Evolutionary conservation across 1,284 basidiomycete genomes (phyloP).

Genomic region (Boletus mariae): DNA sequence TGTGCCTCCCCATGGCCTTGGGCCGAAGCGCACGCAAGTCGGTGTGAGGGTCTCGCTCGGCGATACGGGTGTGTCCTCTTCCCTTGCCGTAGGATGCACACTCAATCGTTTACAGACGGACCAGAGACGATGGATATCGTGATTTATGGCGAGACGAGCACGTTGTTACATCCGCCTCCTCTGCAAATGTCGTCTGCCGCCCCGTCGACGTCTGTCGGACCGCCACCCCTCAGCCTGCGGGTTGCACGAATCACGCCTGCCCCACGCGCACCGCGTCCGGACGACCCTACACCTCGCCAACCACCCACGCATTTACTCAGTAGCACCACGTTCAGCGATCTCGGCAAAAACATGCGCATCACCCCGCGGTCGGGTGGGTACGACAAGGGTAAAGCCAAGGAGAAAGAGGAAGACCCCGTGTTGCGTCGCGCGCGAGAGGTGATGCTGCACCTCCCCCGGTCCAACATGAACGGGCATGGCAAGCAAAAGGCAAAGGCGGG

Average conservation of each 20-base stretch:
- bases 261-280: slow-evolving; percentile 54
- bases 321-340: slow-evolving; percentile 15
- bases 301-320: slow-evolving; percentile 42
- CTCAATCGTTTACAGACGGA: slow-evolving; percentile 40
- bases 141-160: slow-evolving; percentile 52
- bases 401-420: slow-evolving; percentile 25
- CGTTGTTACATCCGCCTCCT: slow-evolving; percentile 17
- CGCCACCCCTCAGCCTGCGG: slow-evolving; percentile 41
- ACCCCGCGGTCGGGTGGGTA: background rate
- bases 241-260: slow-evolving; percentile 56
- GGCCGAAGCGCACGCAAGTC: slow-evolving; percentile 33
- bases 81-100: background rate
- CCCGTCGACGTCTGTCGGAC: slow-evolving; percentile 16
- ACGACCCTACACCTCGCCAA: slow-evolving; percentile 71
- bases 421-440: slow-evolving; percentile 34
- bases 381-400: slow-evolving; percentile 16
- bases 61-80: slow-evolving; percentile 50
- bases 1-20: slow-evolving; percentile 17
- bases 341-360: slow-evolving; percentile 23
- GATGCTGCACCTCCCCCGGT: slow-evolving; percentile 36
- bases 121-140: slow-evolving; percentile 65
- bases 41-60: slow-evolving; percentile 69
- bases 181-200: slow-evolving; percentile 5
- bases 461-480: slow-evolving; percentile 13
- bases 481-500: slow-evolving; percentile 5